Evolutionary conservation across 768 basidiomycete genomes (phyloP), one percentile per base, ranked within the genome.

Genomic region (Suillus lakei): DNA sequence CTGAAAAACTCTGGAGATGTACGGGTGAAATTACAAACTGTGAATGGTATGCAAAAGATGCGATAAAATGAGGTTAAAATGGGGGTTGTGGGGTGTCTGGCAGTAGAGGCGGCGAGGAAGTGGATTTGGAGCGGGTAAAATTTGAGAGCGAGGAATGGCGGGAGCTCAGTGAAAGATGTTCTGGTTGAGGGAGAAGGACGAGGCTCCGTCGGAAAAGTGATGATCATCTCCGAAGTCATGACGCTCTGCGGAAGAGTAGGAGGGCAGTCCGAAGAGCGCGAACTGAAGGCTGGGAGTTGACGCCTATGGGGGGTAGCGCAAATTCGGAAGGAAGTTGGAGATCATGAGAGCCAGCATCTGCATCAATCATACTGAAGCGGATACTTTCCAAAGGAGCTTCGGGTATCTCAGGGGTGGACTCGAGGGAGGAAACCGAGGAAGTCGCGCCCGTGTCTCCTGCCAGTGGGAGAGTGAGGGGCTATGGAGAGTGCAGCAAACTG

Each of bases 401-500:
- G 13, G 74, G 53, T 5, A 81, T 63, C 70, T 87, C 86, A 23
- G 86, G 86, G 3, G 86, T 84, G n/a, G 88, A 88, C 68, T 87
- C 85, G 53, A 84, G 68, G 10, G 86, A 88, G 9, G 85, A 86
- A n/a, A 79, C 74, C 13, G 86, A 81, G 7, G 84, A n/a, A 83
- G 68, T 84, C 80, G 28, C 79, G 80, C 51, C 74, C 71, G 67
- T 80, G 79, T 60, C 78, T 77, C 68, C 77, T 74, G 50, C 80
- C 78, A 51, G 76, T 76, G 26, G 86, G 87, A 39, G 85, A 85
- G 67, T 80, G 77, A 34, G 88, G 86, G 13, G 83, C 78, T 63
- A 90, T 80, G 30, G 88, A 83, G n/a, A 90, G 77, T 18, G 82
- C 81, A 58, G 86, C 83, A 71, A 88, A 85, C 74, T 82, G 75